These are phyloP conservation scores for Phytophthora pisi DNA, from an alignment of 352 stramenopile genomes.

Conservation along the genomic window DNA sequence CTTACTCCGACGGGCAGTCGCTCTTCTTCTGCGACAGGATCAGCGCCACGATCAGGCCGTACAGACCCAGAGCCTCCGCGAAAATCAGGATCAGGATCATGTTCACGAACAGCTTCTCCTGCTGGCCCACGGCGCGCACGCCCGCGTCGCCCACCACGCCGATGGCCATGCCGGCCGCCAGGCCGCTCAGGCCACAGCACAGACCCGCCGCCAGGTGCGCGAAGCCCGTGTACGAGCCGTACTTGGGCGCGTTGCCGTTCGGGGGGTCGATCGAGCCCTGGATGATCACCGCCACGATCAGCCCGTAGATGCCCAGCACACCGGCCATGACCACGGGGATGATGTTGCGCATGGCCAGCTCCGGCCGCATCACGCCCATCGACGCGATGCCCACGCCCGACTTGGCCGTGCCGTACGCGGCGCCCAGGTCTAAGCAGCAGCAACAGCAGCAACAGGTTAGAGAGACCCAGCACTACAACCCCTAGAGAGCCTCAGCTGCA, in stretches of 20 bases:
- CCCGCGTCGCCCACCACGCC: slow-evolving; percentile 96
- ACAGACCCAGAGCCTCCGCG: slow-evolving; percentile 96
- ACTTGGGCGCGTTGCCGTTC: slow-evolving; percentile 70
- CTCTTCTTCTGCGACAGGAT: slow-evolving; percentile 90
- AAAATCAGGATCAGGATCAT: slow-evolving; percentile 99
- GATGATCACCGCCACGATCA: slow-evolving; percentile 96
- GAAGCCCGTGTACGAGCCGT: slow-evolving; percentile 95
- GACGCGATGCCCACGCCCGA: slow-evolving; percentile 97
- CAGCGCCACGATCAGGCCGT: slow-evolving; percentile 96
- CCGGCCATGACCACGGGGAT: slow-evolving; percentile 99
- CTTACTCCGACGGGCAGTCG: slow-evolving; percentile 45
- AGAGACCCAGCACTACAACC: background rate
- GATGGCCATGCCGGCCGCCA: slow-evolving; percentile 95
- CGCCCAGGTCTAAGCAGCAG: slow-evolving; percentile 88
- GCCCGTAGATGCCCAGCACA: slow-evolving; percentile 97
- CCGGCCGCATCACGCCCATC: slow-evolving; percentile 96
- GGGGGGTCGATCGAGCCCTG: slow-evolving; percentile 90
- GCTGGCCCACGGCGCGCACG: slow-evolving; percentile 96
- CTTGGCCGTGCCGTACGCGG: slow-evolving; percentile 97
- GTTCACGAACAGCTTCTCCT: slow-evolving; percentile 98
- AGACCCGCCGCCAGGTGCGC: slow-evolving; percentile 94
- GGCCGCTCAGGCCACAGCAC: slow-evolving; percentile 93
- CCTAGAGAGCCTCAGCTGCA: background rate
- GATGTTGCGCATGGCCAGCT: slow-evolving; percentile 98
- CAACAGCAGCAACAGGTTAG: slow-evolving; percentile 8